Conservation (phyloP, 2,329 filamentous ascomycete species). For the Paraconiothyrium brasiliense region DNA sequence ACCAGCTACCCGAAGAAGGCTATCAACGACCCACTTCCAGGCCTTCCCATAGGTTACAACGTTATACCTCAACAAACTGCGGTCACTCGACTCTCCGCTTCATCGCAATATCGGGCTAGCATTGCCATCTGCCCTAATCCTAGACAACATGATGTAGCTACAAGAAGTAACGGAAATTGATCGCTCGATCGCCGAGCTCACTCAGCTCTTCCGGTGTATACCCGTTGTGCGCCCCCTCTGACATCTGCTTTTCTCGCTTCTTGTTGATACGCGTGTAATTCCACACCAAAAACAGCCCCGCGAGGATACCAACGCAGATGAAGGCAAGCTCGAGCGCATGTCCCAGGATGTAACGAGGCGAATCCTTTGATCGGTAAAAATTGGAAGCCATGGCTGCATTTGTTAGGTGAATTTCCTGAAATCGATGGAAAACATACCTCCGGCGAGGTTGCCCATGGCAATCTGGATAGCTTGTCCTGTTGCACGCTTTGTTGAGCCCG, state of each 20-base stretch:
- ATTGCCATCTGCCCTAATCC: not conserved
- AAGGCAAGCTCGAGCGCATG: conserved; percentile 63
- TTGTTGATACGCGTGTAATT: conserved; percentile 68
- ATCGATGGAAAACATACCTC: conserved; percentile 26
- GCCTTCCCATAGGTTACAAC: not conserved
- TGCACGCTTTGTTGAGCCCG: conserved; percentile 62
- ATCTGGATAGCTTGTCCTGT: conserved; percentile 61
- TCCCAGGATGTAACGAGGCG: conserved; percentile 61
- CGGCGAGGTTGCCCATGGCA: conserved; percentile 57
- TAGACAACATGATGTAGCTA: conserved; percentile 33
- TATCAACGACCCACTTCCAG: not conserved
- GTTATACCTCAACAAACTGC: not conserved
- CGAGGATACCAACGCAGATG: conserved; percentile 57
- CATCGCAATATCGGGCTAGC: no score
- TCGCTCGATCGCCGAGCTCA: conserved; percentile 67
- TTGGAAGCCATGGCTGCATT: conserved; percentile 72
- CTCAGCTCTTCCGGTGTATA: conserved; percentile 65
- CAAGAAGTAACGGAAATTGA: conserved; percentile 71
- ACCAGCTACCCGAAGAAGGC: not conserved
- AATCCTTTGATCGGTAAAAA: conserved; percentile 68
- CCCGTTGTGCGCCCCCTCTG: conserved; percentile 46
- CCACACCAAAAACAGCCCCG: conserved; percentile 55
- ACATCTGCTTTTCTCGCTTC: conserved; percentile 56
- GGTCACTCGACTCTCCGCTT: no score
- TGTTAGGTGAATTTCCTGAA: conserved; percentile 19